phyloP scores from a whole-genome alignment of 176 grass and related monocot species.

The Paspalum vaginatum region DNA sequence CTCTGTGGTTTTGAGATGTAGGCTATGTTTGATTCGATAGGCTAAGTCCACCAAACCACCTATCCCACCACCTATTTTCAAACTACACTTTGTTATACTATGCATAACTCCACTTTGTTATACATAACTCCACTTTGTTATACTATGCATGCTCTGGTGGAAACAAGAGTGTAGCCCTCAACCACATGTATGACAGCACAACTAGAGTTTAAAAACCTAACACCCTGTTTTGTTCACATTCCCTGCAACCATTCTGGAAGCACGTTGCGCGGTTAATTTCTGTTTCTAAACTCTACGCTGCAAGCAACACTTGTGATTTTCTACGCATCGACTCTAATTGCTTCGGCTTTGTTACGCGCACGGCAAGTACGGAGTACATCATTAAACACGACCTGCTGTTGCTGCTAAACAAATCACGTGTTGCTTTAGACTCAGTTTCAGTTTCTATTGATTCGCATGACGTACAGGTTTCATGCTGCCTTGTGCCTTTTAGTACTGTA shows the following conservation, averaged over 20 bases:
- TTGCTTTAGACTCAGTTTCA: background rate
- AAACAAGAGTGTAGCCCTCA: too few relatives aligned
- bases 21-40: too few relatives aligned
- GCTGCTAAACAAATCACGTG: background rate
- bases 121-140: too few relatives aligned
- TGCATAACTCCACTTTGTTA: too few relatives aligned
- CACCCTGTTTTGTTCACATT: background rate
- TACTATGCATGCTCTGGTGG: too few relatives aligned
- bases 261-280: background rate
- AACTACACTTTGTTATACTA: too few relatives aligned
- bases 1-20: background rate
- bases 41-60: too few relatives aligned
- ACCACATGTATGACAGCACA: background rate
- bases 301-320: background rate
- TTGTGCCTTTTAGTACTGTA: conserved; percentile 20
- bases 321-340: too few relatives aligned
- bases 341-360: background rate
- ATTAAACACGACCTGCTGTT: background rate
- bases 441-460: too few relatives aligned
- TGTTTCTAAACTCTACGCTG: background rate
- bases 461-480: background rate
- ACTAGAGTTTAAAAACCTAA: background rate
- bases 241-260: background rate
- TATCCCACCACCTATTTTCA: too few relatives aligned
- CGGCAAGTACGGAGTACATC: background rate